Conservation (phyloP, 495 filamentous ascomycete species). For the Delitschia confertaspora region DNA sequence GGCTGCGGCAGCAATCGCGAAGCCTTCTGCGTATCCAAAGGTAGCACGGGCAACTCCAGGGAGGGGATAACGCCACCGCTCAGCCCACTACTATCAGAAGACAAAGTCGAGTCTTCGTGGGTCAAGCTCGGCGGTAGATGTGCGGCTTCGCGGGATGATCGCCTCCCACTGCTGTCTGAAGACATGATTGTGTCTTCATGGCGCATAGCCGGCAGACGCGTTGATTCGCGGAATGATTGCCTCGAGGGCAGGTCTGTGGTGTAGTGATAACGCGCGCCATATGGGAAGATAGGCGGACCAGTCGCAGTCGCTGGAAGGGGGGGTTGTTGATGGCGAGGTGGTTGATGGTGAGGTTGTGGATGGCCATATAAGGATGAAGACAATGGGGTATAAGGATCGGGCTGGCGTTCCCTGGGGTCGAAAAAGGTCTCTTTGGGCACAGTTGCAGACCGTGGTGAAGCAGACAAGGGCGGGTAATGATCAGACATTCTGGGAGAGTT, state of each 20-base stretch:
- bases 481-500: slow-evolving; percentile 19
- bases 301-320: slow-evolving; percentile 1
- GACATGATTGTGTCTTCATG: slow-evolving; percentile 30
- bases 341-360: neutral
- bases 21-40: slow-evolving; percentile 13
- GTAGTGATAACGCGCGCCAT: slow-evolving; percentile 6
- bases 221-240: slow-evolving; percentile 8
- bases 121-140: neutral
- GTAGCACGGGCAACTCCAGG: slow-evolving; percentile 5
- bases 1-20: slow-evolving; percentile 25
- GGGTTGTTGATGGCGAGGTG: slow-evolving; percentile 8
- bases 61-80: slow-evolving; percentile 8
- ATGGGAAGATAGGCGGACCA: too few relatives aligned
- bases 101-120: too few relatives aligned
- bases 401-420: neutral
- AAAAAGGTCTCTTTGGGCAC: slow-evolving; percentile 15
- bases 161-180: slow-evolving; percentile 18
- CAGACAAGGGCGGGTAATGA: slow-evolving; percentile 24
- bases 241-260: slow-evolving; percentile 19
- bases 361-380: slow-evolving; percentile 1
- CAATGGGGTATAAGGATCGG: slow-evolving; percentile 5
- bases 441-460: slow-evolving; percentile 20
- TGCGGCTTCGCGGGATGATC: neutral
- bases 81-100: too few relatives aligned
- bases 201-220: slow-evolving; percentile 19